A percentile compares a stretch with the other conserved stretches of the same genome.
Conservation (phyloP, 2,329 filamentous ascomycete species). For the Rutstroemia sydowiana region DNA sequence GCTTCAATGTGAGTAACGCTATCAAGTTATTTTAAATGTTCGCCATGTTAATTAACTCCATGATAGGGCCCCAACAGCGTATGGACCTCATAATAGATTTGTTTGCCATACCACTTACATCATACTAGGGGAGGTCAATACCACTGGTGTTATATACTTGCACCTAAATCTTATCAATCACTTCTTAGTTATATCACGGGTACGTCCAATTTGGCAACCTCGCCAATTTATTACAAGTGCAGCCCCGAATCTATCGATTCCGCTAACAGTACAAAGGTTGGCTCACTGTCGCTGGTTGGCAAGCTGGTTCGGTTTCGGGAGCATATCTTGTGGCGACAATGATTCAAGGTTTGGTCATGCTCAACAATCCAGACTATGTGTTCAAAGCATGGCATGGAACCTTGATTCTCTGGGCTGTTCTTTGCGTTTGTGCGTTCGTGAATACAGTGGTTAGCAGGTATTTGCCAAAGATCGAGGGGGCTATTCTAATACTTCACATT, state of each 20-base stretch:
- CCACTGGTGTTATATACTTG: conserved; percentile 48
- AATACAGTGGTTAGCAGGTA: conserved; percentile 35
- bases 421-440: conserved; percentile 33
- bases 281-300: conserved; percentile 39
- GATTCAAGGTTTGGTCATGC: conserved; percentile 34
- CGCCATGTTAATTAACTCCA: too few species aligned
- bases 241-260: not conserved
- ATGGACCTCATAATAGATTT: not conserved
- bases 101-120: not conserved
- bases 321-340: conserved; percentile 37
- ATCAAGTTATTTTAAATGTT: too few species aligned
- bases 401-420: conserved; percentile 35
- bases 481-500: conserved; percentile 38
- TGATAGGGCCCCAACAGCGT: not conserved
- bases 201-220: conserved; percentile 12
- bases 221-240: not conserved
- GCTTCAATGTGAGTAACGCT: conserved; percentile 10
- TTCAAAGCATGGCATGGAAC: conserved; percentile 35
- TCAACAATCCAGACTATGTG: conserved; percentile 31
- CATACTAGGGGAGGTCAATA: conserved; percentile 44
- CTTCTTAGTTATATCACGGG: conserved; percentile 46
- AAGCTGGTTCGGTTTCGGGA: conserved; percentile 33
- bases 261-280: conserved; percentile 31
- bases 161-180: conserved; percentile 39
- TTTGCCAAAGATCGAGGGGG: conserved; percentile 36